phyloP scores from a whole-genome alignment of 2,329 filamentous ascomycete species.

The Aspergillus fijiensis region DNA sequence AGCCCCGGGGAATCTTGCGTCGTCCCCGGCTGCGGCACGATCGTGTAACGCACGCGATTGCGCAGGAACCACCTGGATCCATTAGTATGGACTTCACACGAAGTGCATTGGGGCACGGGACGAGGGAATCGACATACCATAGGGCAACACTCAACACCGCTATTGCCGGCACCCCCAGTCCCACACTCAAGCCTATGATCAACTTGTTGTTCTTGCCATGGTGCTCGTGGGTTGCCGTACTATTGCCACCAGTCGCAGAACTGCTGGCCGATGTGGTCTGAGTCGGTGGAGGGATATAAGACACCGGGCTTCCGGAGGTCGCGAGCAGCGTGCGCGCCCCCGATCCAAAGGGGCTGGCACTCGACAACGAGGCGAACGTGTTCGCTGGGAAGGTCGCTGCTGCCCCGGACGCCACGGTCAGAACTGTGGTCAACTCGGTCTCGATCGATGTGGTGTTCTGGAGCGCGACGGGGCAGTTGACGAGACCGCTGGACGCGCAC shows the following conservation, averaged over 20 bases:
- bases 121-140: neutral
- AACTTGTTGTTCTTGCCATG: neutral
- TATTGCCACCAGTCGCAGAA: neutral
- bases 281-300: slow-evolving; percentile 4
- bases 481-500: neutral
- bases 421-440: too few relatives aligned
- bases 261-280: neutral
- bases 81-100: too few relatives aligned
- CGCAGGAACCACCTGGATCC: too few relatives aligned
- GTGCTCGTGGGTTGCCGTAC: neutral
- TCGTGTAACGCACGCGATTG: too few relatives aligned
- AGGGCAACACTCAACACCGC: neutral
- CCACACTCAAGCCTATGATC: slow-evolving; percentile 10
- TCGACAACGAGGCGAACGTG: slow-evolving; percentile 1
- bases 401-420: neutral
- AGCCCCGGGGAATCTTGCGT: too few relatives aligned
- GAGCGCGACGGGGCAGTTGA: slow-evolving; percentile 3
- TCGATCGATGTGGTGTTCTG: neutral
- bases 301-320: neutral
- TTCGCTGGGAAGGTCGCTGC: neutral
- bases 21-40: too few relatives aligned
- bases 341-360: slow-evolving; percentile 4
- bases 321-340: neutral
- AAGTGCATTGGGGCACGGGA: too few relatives aligned
- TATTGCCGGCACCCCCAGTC: slow-evolving; percentile 2